These are phyloP conservation scores for Cutaneotrichosporon mucoides DNA, from an alignment of 1,284 basidiomycete species.

Conservation along the genomic window DNA sequence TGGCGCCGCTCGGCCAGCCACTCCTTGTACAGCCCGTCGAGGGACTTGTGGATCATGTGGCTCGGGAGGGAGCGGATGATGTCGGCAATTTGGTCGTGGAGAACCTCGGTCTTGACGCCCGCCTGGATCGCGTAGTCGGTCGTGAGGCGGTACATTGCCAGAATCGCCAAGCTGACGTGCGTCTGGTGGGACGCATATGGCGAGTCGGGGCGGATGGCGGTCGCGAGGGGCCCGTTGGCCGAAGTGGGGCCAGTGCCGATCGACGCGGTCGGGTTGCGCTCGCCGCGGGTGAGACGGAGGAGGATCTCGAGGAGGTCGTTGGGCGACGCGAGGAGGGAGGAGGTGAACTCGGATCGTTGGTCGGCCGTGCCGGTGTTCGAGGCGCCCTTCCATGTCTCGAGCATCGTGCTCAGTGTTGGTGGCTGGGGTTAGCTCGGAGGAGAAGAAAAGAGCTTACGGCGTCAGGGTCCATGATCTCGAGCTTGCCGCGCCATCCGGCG, in stretches of 20 bases:
- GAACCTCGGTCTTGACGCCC: conserved; percentile 62
- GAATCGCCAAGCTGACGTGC: conserved; percentile 82
- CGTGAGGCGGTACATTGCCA: conserved; percentile 80
- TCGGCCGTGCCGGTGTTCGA: conserved; percentile 69
- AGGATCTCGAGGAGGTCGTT: conserved; percentile 87
- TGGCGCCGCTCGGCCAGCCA: conserved; percentile 50
- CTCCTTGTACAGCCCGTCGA: conserved; percentile 90
- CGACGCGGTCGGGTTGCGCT: conserved; percentile 67
- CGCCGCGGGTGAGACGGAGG: conserved; percentile 79
- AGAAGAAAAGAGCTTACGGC: conserved; percentile 64
- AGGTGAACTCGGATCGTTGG: conserved; percentile 79
- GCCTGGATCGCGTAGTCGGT: conserved; percentile 73
- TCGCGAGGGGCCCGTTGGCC: conserved; percentile 45
- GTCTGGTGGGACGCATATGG: conserved; percentile 83
- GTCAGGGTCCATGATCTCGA: conserved; percentile 88
- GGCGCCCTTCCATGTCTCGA: conserved; percentile 79
- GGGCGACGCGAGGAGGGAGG: conserved; percentile 71
- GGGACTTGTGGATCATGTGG: conserved; percentile 76
- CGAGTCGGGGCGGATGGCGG: conserved; percentile 66
- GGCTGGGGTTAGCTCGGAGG: conserved; percentile 57
- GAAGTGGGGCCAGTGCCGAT: conserved; percentile 57
- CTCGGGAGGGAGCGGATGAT: conserved; percentile 81
- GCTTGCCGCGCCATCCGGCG: conserved; percentile 83
- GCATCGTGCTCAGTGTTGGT: conserved; percentile 81
- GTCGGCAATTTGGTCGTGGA: conserved; percentile 75